These are phyloP conservation scores for Conoideocrella luteorostrata DNA, from an alignment of 2,329 filamentous ascomycete genomes.

Conservation along the genomic window DNA sequence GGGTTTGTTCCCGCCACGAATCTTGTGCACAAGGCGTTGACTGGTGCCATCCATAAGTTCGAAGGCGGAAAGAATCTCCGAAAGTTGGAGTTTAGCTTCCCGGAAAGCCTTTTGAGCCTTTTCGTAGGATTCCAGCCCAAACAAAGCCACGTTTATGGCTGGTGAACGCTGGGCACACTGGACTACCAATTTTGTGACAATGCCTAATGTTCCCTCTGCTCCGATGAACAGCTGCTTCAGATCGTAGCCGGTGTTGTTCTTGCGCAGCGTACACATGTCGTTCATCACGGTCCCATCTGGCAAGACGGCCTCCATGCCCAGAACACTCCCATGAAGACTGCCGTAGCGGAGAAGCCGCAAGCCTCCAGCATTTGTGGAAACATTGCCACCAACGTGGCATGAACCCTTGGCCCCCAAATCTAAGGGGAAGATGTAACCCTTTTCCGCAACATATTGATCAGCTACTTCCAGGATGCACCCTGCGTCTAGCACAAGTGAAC, in stretches of 20 bases:
- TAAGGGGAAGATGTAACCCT: constrained; percentile 84
- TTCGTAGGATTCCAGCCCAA: constrained; percentile 85
- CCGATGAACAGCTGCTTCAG: constrained; percentile 96
- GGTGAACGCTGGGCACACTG: constrained; percentile 81
- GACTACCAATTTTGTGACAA: constrained; percentile 86
- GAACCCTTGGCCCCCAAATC: constrained; percentile 98
- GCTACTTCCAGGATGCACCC: constrained; percentile 86
- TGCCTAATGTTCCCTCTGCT: constrained; percentile 87
- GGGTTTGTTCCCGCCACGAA: constrained; percentile 74
- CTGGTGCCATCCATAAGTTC: constrained; percentile 90
- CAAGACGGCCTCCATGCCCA: constrained; percentile 88
- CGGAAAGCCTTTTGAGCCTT: constrained; percentile 80
- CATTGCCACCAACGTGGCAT: constrained; percentile 92
- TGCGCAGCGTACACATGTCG: constrained; percentile 79
- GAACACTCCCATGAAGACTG: constrained; percentile 84
- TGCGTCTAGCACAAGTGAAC: constrained; percentile 82
- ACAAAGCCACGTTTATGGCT: constrained; percentile 91
- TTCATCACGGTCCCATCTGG: constrained; percentile 90
- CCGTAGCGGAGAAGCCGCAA: constrained; percentile 86
- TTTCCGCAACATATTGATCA: constrained; percentile 78
- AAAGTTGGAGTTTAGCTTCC: constrained; percentile 83
- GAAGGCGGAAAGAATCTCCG: constrained; percentile 94
- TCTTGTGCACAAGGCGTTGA: constrained; percentile 68
- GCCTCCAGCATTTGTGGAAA: constrained; percentile 92
- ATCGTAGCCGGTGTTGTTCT: constrained; percentile 99